Conservation (phyloP, 108 stramenopile species). For the Conticribra guillardii region DNA sequence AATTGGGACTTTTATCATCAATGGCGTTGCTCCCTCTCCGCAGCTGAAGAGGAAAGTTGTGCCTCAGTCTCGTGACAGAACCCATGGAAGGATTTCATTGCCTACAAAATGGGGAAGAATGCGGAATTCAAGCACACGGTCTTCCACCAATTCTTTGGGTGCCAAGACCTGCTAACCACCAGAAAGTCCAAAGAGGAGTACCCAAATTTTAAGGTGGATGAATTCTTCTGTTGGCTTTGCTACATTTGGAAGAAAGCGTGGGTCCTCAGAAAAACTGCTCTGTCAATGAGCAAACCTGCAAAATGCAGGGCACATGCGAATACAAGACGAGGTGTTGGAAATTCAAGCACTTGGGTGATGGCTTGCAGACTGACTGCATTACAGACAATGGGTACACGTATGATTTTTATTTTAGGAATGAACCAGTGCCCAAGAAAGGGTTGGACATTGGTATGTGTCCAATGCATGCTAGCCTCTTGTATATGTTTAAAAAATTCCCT, state of each 20-base stretch:
- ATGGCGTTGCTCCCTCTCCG: constrained; percentile 11
- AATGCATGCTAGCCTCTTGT: too few species aligned
- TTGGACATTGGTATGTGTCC: too few species aligned
- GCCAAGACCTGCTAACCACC: constrained; percentile 16
- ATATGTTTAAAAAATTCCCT: too few species aligned
- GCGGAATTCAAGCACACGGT: not conserved
- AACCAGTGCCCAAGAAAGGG: too few species aligned
- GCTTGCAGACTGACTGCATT: too few species aligned
- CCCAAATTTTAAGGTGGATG: constrained; percentile 25
- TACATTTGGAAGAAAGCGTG: constrained; percentile 32
- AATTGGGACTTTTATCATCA: constrained; percentile 3
- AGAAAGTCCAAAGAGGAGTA: constrained; percentile 7
- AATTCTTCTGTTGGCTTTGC: constrained; percentile 26
- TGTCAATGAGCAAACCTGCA: constrained; percentile 24
- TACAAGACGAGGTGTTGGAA: too few species aligned
- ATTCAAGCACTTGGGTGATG: too few species aligned
- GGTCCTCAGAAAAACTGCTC: constrained; percentile 15
- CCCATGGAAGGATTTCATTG: constrained; percentile 16
- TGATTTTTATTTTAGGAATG: too few species aligned
- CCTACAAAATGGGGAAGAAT: not conserved
- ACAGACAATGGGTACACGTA: too few species aligned
- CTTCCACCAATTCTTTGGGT: constrained; percentile 24
- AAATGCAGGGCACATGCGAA: too few species aligned
- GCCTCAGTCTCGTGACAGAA: constrained; percentile 1
- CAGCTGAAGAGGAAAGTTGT: constrained; percentile 5